These are phyloP conservation scores for Daldinia sp. DNA, from an alignment of 2,329 filamentous ascomycete genomes.

Conservation along the genomic window DNA sequence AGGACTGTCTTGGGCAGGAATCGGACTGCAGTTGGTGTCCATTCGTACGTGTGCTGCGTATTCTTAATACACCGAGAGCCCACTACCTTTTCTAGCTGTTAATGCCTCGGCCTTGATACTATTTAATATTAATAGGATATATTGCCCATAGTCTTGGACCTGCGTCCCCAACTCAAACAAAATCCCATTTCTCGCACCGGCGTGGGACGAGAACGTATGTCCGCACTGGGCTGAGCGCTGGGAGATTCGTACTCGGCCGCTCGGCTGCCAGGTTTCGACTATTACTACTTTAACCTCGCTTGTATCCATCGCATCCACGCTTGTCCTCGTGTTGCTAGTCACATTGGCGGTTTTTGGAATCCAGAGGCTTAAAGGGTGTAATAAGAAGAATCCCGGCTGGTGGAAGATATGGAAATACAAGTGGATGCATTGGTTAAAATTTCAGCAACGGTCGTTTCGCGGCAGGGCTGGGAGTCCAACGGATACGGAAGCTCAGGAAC, in stretches of 20 bases:
- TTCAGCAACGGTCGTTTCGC: neutral
- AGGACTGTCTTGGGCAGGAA: conserved; percentile 52
- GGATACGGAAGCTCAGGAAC: neutral
- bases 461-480: neutral
- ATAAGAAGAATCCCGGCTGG: conserved; percentile 38
- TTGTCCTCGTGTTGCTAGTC: conserved; percentile 37
- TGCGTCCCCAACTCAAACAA: conserved; percentile 61
- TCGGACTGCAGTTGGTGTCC: conserved; percentile 61
- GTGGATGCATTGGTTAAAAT: conserved; percentile 1
- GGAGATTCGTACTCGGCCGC: conserved; percentile 48
- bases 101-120: too few relatives aligned
- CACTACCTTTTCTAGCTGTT: too few relatives aligned
- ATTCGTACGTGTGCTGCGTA: conserved; percentile 53
- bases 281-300: conserved; percentile 49
- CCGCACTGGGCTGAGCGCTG: conserved; percentile 58
- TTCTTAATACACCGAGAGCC: neutral
- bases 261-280: conserved; percentile 51
- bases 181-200: conserved; percentile 59
- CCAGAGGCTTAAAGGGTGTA: conserved; percentile 16
- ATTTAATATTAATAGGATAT: too few relatives aligned
- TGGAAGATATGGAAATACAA: conserved; percentile 43
- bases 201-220: conserved; percentile 59
- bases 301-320: conserved; percentile 45
- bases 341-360: conserved; percentile 24
- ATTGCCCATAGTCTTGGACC: conserved; percentile 55